Conservation (phyloP, 192 early-diverging fungal genomes). For the Thamnidium elegans region DNA sequence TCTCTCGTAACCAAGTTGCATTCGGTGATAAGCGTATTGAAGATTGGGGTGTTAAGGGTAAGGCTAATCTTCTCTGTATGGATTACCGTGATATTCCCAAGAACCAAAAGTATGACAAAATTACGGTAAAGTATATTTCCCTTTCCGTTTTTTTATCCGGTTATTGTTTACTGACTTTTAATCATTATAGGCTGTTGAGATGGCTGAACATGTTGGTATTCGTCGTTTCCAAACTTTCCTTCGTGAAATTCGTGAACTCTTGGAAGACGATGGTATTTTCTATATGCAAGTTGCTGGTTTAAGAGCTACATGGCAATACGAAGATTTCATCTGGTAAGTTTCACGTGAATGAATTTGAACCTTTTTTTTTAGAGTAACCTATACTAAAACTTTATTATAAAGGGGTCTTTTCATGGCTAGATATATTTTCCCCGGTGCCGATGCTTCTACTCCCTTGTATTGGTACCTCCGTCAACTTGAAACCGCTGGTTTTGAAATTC, state of each 20-base stretch:
- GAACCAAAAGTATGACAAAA: constrained; percentile 89
- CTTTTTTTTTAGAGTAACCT: background rate
- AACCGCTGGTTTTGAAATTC: constrained; percentile 90
- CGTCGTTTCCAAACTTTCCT: constrained; percentile 89
- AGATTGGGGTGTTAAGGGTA: constrained; percentile 74
- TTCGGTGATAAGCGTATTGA: constrained; percentile 84
- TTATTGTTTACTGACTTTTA: constrained; percentile 6
- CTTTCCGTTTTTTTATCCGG: background rate
- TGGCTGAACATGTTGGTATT: constrained; percentile 99
- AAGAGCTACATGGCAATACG: constrained; percentile 63
- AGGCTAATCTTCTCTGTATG: constrained; percentile 83
- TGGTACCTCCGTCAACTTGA: constrained; percentile 96
- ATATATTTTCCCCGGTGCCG: constrained; percentile 98
- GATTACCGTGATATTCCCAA: constrained; percentile 97
- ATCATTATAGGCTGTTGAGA: constrained; percentile 70
- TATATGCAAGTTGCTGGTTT: constrained; percentile 98
- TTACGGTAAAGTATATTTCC: constrained; percentile 55
- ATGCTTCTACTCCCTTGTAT: constrained; percentile 93
- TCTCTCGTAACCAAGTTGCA: constrained; percentile 87
- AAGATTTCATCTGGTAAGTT: constrained; percentile 59
- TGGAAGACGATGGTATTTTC: constrained; percentile 97
- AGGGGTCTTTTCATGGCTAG: constrained; percentile 98
- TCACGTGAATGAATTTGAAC: background rate
- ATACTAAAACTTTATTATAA: constrained; percentile 2
- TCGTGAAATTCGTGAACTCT: constrained; percentile 87